Percentiles rank a stretch among this genome's conserved stretches.
Evolutionary conservation across 1,284 basidiomycete genomes (phyloP).

Genomic region (Papiliotrema fonsecae): DNA sequence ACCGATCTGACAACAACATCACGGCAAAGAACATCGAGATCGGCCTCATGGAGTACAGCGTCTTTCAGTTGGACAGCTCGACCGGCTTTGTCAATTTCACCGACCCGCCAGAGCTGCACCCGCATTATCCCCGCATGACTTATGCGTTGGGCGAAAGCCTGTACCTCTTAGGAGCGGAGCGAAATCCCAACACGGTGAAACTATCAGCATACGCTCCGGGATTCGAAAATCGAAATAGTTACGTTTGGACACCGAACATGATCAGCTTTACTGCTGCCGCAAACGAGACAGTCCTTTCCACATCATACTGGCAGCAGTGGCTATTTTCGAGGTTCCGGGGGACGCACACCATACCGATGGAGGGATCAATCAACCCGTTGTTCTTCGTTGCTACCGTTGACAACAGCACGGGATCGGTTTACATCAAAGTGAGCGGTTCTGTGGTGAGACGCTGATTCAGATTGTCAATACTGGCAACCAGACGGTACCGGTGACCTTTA

Average conservation of each 20-base stretch:
- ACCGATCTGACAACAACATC: not conserved
- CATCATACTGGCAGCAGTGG: conserved; percentile 8
- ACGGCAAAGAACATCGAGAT: not conserved
- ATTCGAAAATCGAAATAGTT: conserved; percentile 5
- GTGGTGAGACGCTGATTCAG: not conserved
- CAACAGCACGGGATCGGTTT: conserved; percentile 3
- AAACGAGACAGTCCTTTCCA: conserved; percentile 4
- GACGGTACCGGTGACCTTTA: conserved; percentile 3
- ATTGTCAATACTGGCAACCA: conserved; percentile 9
- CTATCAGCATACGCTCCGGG: conserved; percentile 1
- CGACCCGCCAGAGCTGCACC: conserved; percentile 4
- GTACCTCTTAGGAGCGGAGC: conserved; percentile 1
- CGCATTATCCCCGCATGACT: conserved; percentile 2
- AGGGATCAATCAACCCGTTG: conserved; percentile 5
- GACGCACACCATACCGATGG: not conserved
- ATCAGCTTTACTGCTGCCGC: conserved; percentile 2
- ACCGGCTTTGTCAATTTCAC: conserved; percentile 6
- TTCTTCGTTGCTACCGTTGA: conserved; percentile 3
- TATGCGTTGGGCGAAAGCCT: conserved; percentile 5
- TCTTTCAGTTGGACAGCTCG: conserved; percentile 6
- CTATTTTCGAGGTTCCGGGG: conserved; percentile 4
- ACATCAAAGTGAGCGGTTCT: conserved; percentile 1
- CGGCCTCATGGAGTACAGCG: conserved; percentile 3
- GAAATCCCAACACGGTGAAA: conserved; percentile 1
- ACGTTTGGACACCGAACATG: conserved; percentile 7